phyloP scores from a whole-genome alignment of 2,329 filamentous ascomycete species.

The Trichophyton simii region DNA sequence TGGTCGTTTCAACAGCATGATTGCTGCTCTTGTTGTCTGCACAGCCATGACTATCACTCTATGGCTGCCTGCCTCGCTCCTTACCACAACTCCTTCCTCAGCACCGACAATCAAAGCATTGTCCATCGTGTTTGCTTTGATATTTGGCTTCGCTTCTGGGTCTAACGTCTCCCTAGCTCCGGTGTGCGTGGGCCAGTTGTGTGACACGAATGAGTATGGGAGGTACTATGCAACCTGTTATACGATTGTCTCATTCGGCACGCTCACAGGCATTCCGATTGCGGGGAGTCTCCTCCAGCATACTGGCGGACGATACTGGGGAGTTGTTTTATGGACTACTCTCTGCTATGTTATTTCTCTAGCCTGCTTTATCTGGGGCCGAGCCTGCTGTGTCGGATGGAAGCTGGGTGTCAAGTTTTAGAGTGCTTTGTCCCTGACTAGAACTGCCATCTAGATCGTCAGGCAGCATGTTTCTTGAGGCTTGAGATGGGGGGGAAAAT shows the following conservation, averaged over 20 bases:
- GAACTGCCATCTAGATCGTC: background rate
- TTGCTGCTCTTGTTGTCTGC: constrained; percentile 37
- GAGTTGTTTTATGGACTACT: constrained; percentile 4
- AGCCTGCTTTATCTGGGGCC: constrained; percentile 2
- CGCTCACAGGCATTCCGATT: constrained; percentile 18
- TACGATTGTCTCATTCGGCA: constrained; percentile 17
- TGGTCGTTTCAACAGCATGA: constrained; percentile 43
- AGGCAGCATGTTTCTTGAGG: background rate
- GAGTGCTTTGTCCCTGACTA: background rate
- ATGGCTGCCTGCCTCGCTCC: constrained; percentile 37
- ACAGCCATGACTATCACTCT: constrained; percentile 40
- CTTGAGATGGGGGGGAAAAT: background rate
- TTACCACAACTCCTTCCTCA: constrained; percentile 3
- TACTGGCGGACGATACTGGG: constrained; percentile 9
- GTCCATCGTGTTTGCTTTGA: constrained; percentile 16
- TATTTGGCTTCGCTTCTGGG: constrained; percentile 21
- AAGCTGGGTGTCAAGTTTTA: constrained; percentile 2
- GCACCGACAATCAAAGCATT: constrained; percentile 37
- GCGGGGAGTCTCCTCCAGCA: constrained; percentile 17
- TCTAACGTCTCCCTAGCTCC: constrained; percentile 22
- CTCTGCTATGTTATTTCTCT: background rate
- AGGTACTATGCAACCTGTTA: constrained; percentile 19
- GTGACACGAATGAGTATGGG: constrained; percentile 19
- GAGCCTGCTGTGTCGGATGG: constrained; percentile 3
- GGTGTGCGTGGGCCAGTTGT: constrained; percentile 23